These are phyloP conservation scores for Silene latifolia DNA, from an alignment of 148 eudicot genomes.

Conservation along the genomic window DNA sequence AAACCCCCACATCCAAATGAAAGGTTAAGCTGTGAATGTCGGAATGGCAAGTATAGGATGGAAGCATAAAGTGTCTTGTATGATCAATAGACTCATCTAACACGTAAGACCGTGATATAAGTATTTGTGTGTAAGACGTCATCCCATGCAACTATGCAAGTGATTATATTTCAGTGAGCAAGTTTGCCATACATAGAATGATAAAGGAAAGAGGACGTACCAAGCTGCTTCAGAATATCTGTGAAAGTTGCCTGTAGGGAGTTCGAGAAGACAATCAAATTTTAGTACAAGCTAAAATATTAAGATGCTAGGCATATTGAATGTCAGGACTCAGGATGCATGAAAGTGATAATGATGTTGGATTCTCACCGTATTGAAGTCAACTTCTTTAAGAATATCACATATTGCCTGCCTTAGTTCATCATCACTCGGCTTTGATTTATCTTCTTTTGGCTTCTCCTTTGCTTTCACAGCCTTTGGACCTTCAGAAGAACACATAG, in stretches of 20 bases:
- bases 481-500: conserved; percentile 34
- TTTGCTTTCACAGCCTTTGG: conserved; percentile 60
- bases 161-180: not conserved
- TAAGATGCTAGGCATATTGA: not conserved
- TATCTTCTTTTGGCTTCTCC: conserved; percentile 61
- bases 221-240: conserved; percentile 84
- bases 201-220: conserved; percentile 36
- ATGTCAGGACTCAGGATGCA: not conserved
- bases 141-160: not conserved
- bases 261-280: conserved; percentile 13
- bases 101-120: not conserved
- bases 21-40: not conserved
- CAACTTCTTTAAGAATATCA: conserved; percentile 84
- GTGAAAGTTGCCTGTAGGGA: conserved; percentile 84
- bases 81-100: not conserved
- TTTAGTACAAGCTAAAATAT: conserved; percentile 1
- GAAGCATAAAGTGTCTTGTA: too few relatives aligned
- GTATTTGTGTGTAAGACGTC: not conserved
- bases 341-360: not conserved
- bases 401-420: conserved; percentile 69
- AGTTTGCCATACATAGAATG: not conserved
- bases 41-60: not conserved
- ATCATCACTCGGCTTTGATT: conserved; percentile 61
- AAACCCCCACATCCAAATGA: not conserved
- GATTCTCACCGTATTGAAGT: conserved; percentile 82